phyloP scores from a whole-genome alignment of 2,329 filamentous ascomycete species.

The Fusarium kyushuense region DNA sequence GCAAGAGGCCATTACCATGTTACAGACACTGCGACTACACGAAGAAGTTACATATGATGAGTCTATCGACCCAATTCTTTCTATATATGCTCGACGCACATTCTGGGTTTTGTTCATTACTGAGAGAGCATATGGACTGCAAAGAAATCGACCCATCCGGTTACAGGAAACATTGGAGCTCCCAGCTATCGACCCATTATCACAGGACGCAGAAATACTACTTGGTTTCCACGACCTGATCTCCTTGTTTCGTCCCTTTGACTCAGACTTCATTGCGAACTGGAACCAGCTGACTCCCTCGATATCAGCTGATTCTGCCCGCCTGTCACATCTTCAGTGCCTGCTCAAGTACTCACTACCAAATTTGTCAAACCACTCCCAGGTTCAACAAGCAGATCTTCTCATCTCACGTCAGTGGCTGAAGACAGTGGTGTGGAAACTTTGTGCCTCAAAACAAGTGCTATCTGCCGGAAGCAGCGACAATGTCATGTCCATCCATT shows the following conservation, averaged over 20 bases:
- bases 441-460: slow-evolving; percentile 43
- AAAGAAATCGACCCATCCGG: slow-evolving; percentile 49
- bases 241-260: slow-evolving; percentile 45
- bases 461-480: slow-evolving; percentile 28
- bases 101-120: slow-evolving; percentile 52
- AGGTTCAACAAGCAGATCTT: slow-evolving; percentile 45
- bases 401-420: slow-evolving; percentile 48
- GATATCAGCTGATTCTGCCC: not conserved
- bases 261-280: slow-evolving; percentile 45
- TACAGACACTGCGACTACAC: slow-evolving; percentile 48
- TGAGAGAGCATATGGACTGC: slow-evolving; percentile 50
- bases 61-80: not conserved
- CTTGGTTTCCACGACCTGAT: slow-evolving; percentile 51
- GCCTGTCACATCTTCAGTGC: slow-evolving; percentile 21
- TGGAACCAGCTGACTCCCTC: slow-evolving; percentile 45
- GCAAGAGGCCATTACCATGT: slow-evolving; percentile 48
- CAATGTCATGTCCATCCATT: slow-evolving; percentile 46
- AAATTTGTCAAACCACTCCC: slow-evolving; percentile 17
- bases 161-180: slow-evolving; percentile 43
- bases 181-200: slow-evolving; percentile 25
- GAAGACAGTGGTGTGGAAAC: slow-evolving; percentile 47
- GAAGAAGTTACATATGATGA: slow-evolving; percentile 47
- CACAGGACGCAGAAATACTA: slow-evolving; percentile 46
- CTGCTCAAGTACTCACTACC: slow-evolving; percentile 22
- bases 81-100: slow-evolving; percentile 43